These are phyloP conservation scores for Hanseniaspora meyeri DNA, from an alignment of 805 yeast species.

Conservation along the genomic window DNA sequence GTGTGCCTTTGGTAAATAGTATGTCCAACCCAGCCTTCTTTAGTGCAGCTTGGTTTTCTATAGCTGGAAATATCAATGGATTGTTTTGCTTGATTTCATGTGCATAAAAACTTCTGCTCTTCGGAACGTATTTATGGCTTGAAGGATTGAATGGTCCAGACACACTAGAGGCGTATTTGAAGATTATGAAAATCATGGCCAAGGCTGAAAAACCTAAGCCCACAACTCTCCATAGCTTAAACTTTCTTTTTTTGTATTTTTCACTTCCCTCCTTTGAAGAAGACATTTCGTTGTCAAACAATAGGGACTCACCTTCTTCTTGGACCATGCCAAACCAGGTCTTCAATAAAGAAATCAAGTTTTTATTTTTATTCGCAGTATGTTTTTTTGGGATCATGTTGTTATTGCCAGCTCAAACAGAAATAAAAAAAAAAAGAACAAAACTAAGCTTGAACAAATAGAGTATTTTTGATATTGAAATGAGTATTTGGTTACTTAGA, in stretches of 20 bases:
- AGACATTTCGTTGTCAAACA: constrained; percentile 12
- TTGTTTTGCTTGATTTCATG: constrained; percentile 39
- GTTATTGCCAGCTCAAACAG: not conserved
- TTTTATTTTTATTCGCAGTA: not conserved
- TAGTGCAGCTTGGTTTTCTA: constrained; percentile 54
- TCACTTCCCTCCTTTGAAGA: not conserved
- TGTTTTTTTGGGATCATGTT: constrained; percentile 3
- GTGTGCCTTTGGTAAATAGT: constrained; percentile 39
- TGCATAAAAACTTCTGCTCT: constrained; percentile 34
- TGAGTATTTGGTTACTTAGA: not conserved
- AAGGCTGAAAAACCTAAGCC: not conserved
- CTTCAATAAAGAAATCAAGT: not conserved
- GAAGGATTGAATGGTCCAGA: not conserved
- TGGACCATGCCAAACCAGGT: constrained; percentile 2
- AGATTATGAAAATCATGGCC: not conserved
- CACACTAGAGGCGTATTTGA: not conserved
- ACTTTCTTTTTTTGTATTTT: constrained; percentile 3
- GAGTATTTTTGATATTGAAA: not conserved
- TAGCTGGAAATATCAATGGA: constrained; percentile 56
- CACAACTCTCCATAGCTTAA: constrained; percentile 1
- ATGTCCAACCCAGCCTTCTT: constrained; percentile 43
- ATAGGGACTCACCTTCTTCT: constrained; percentile 1
- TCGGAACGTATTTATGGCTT: constrained; percentile 19
- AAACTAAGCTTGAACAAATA: not conserved
- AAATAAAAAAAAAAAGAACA: not conserved